These are phyloP conservation scores for Pythium rhizo-oryzae DNA, from an alignment of 352 stramenopile species.

Conservation along the genomic window DNA sequence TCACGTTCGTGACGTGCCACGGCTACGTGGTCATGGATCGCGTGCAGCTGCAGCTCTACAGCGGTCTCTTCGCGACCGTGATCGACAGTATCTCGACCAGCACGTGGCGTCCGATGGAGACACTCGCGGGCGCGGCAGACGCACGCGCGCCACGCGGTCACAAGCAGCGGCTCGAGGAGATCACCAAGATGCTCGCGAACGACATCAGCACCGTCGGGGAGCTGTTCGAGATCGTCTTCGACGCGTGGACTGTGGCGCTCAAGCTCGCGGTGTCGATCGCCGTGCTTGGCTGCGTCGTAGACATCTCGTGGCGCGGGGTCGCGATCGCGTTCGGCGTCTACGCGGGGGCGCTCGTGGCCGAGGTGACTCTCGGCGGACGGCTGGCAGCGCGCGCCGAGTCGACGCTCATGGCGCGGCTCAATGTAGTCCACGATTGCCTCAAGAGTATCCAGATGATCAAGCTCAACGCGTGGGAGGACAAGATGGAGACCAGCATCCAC, in stretches of 20 bases:
- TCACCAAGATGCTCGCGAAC: background rate
- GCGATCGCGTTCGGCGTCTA: background rate
- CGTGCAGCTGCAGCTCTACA: too few species aligned
- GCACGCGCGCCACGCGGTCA: background rate
- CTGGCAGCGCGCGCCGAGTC: background rate
- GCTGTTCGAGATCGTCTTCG: background rate
- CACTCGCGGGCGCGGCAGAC: too few species aligned
- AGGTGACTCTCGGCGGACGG: background rate
- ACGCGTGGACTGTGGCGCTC: background rate
- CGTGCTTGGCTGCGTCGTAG: background rate
- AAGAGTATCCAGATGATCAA: constrained; percentile 17
- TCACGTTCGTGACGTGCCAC: too few species aligned
- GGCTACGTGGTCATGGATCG: too few species aligned
- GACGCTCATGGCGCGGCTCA: too few species aligned
- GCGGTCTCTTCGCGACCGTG: too few species aligned
- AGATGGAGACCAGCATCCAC: constrained; percentile 11
- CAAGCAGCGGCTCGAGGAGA: background rate
- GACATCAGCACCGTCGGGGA: background rate
- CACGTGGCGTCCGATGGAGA: too few species aligned
- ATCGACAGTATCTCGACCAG: too few species aligned
- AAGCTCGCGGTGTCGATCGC: background rate
- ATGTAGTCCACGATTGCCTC: constrained; percentile 17
- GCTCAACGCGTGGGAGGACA: constrained; percentile 21
- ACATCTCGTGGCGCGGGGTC: background rate
- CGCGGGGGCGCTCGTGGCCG: background rate